Evolutionary conservation across 108 stramenopile genomes (phyloP), one percentile per base, ranked within the genome.

Genomic region (Seminavis robusta): DNA sequence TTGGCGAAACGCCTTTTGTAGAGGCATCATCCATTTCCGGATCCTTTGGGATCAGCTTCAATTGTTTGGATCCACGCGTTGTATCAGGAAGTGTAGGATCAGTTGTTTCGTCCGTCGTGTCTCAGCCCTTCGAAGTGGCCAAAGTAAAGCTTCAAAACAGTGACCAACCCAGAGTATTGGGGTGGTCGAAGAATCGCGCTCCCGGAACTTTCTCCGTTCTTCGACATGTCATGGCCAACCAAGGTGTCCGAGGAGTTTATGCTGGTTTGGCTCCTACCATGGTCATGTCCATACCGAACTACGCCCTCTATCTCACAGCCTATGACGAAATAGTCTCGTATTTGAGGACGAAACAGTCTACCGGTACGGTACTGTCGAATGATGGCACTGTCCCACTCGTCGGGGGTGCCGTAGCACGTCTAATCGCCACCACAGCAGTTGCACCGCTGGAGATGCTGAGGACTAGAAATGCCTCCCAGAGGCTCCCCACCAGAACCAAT

Each of bases 401-500:
- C 3, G 76, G 82, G 11, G 98, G 98, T 3, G 63, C 81, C 4
- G 50, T 74, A 1, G 94, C 96, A 16, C 68, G 98, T 21, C 44
- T 87, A 0, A 24, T 95, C 10, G 86, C 91, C 8, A 83, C 92
- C 0, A 27, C 86, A 1, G 74, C 71, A 6, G 86, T 95, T n/a
- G 85, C 94, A 1, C 98, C 98, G 8, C 61, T 98, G 2, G 98
- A 98, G 61, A 73, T 96, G 5, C 60, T 90, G 26, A 71, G 85
- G 9, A 90, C 89, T 8, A 28, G 74, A 23, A 80, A 90, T 48
- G 84, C 84, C 2, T 67, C 79, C 28, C 32, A 54, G 19, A 47
- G 41, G 0, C 63, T 63, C 9, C 15, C 17, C 19, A 10, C 7
- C 16, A 11, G 49, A 27, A n/a, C n/a, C n/a, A n/a, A n/a, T n/a